Percentiles rank a stretch among this genome's conserved stretches.
These are phyloP conservation scores for Coniella lustricola DNA, from an alignment of 2,329 filamentous ascomycete species.

Conservation along the genomic window DNA sequence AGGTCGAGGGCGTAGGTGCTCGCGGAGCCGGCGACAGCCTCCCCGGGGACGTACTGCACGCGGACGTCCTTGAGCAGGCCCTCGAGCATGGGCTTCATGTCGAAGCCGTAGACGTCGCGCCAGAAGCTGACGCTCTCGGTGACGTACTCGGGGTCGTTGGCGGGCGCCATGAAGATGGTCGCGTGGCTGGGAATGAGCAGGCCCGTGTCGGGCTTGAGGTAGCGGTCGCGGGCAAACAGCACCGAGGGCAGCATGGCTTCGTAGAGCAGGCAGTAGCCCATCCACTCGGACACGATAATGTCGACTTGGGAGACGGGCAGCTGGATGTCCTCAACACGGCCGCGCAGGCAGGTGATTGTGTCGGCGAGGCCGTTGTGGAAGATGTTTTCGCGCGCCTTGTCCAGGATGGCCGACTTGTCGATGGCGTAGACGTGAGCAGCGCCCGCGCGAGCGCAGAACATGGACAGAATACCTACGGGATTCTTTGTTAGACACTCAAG, in stretches of 20 bases:
- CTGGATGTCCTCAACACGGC: constrained; percentile 80
- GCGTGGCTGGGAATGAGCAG: constrained; percentile 83
- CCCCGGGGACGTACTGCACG: constrained; percentile 61
- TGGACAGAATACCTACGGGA: constrained; percentile 66
- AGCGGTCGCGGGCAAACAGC: constrained; percentile 78
- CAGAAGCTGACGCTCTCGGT: constrained; percentile 77
- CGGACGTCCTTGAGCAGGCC: constrained; percentile 77
- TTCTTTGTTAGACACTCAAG: background rate
- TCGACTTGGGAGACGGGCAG: constrained; percentile 77
- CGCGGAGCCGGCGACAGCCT: constrained; percentile 51
- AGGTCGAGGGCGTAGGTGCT: constrained; percentile 70
- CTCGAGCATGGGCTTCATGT: constrained; percentile 85
- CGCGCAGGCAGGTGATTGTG: constrained; percentile 71
- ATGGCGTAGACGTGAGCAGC: constrained; percentile 83
- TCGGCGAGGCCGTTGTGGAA: constrained; percentile 70
- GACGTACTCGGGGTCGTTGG: constrained; percentile 71
- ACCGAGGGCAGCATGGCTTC: constrained; percentile 96
- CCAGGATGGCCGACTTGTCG: constrained; percentile 85
- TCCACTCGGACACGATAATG: constrained; percentile 96
- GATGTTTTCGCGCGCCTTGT: constrained; percentile 78
- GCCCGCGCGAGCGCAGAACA: constrained; percentile 90
- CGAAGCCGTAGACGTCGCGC: constrained; percentile 89
- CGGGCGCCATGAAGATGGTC: constrained; percentile 74
- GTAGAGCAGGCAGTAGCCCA: constrained; percentile 90
- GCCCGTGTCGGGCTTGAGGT: constrained; percentile 65